phyloP scores from a whole-genome alignment of 768 basidiomycete species.

The Lactarius hatsudake region DNA sequence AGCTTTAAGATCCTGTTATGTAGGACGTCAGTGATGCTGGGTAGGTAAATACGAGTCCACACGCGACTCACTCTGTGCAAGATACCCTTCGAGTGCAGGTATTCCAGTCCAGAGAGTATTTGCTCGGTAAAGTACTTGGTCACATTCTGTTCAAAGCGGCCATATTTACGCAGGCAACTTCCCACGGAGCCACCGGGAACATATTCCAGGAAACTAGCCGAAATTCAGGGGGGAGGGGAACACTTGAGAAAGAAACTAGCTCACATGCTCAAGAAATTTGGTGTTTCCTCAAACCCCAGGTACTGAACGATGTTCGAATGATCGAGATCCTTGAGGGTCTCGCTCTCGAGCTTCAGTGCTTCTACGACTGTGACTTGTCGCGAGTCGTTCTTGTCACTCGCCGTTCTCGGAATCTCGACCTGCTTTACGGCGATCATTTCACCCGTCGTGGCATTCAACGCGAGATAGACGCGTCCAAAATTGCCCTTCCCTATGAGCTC shows the following conservation, averaged over 20 bases:
- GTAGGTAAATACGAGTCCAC: neutral
- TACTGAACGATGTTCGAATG: slow-evolving; percentile 98
- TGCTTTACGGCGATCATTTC: slow-evolving; percentile 99
- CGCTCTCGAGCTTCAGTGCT: slow-evolving; percentile 92
- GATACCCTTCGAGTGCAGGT: slow-evolving; percentile 89
- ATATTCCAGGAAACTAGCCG: slow-evolving; percentile 89
- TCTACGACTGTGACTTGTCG: slow-evolving; percentile 84
- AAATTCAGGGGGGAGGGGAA: slow-evolving; percentile 2
- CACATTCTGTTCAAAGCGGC: slow-evolving; percentile 88
- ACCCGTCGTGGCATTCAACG: slow-evolving; percentile 91
- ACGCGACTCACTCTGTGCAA: slow-evolving; percentile 72
- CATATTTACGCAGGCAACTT: slow-evolving; percentile 84
- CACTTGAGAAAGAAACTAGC: slow-evolving; percentile 34
- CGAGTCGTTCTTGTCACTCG: slow-evolving; percentile 86
- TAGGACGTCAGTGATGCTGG: slow-evolving; percentile 11
- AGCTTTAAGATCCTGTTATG: slow-evolving; percentile 83
- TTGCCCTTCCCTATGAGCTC: slow-evolving; percentile 97
- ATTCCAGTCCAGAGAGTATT: slow-evolving; percentile 87
- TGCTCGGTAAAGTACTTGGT: slow-evolving; percentile 91
- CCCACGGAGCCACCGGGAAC: slow-evolving; percentile 97
- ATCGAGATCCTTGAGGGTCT: slow-evolving; percentile 93
- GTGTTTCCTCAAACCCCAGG: slow-evolving; percentile 91
- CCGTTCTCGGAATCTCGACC: slow-evolving; percentile 90
- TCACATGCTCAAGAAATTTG: slow-evolving; percentile 86
- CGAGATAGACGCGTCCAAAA: slow-evolving; percentile 94